Conservation (phyloP, 805 yeast genomes). For the Metschnikowia borealis region DNA sequence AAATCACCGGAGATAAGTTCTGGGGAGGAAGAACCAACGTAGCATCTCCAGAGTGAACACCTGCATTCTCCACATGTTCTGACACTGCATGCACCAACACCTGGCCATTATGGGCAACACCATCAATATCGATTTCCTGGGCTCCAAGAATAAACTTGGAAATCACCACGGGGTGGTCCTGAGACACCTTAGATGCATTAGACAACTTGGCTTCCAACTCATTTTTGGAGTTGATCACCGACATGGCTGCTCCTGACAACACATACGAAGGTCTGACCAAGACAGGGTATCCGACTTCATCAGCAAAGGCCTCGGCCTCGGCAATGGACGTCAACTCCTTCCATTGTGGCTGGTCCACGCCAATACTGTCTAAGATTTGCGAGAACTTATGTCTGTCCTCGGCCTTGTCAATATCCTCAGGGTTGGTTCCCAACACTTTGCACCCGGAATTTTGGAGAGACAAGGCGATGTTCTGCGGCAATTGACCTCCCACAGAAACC, state of each 20-base stretch:
- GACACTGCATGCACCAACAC: conserved; percentile 93
- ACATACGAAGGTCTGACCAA: conserved; percentile 97
- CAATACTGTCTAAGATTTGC: conserved; percentile 85
- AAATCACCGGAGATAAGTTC: conserved; percentile 57
- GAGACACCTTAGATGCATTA: conserved; percentile 87
- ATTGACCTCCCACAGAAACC: conserved; percentile 96
- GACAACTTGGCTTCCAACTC: conserved; percentile 81
- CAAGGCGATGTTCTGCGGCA: conserved; percentile 95
- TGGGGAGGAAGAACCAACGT: conserved; percentile 93
- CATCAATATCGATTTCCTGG: conserved; percentile 95
- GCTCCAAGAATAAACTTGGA: conserved; percentile 95
- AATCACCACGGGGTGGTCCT: conserved; percentile 96
- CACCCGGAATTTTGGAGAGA: conserved; percentile 77
- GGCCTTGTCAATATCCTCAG: conserved; percentile 92
- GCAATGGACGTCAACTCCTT: conserved; percentile 83
- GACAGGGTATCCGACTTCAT: conserved; percentile 88
- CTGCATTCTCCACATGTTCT: conserved; percentile 98
- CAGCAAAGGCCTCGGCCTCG: conserved; percentile 84
- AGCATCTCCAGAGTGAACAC: conserved; percentile 98
- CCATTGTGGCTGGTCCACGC: conserved; percentile 97
- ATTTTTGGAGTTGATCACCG: conserved; percentile 73
- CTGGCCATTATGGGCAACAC: conserved; percentile 85
- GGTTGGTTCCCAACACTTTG: conserved; percentile 87
- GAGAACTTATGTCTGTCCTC: conserved; percentile 99
- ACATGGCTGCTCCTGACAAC: conserved; percentile 98